Evolutionary conservation across 176 grass and related monocot species (phyloP).

Genomic region (Cymbopogon citratus): DNA sequence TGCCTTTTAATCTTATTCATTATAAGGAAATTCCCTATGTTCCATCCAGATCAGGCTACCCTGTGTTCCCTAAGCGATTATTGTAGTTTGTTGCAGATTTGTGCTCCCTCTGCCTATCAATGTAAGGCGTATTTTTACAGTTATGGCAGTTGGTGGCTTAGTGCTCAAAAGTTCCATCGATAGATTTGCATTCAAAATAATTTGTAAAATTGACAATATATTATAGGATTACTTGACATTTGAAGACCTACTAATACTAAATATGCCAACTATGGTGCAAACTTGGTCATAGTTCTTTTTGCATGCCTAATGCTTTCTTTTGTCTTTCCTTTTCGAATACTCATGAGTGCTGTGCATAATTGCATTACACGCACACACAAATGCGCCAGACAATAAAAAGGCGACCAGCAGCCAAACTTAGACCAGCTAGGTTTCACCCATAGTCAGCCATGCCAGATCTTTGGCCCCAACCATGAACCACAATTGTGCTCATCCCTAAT

Average conservation of each 20-base stretch:
- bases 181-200: not conserved
- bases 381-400: no score
- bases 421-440: no score
- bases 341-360: not conserved
- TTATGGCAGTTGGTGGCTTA: not conserved
- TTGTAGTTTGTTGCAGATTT: constrained; percentile 18
- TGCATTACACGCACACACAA: not conserved
- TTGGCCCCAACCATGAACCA: not conserved
- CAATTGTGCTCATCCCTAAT: not conserved
- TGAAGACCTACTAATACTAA: not conserved
- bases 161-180: not conserved
- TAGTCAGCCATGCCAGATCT: no score
- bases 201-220: not conserved
- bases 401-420: not conserved
- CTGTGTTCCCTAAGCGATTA: constrained; percentile 1
- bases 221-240: not conserved
- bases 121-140: not conserved
- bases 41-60: constrained; percentile 26
- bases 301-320: not conserved
- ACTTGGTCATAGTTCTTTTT: constrained; percentile 4
- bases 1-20: constrained; percentile 4
- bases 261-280: not conserved
- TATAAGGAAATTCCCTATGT: constrained; percentile 2
- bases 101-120: not conserved
- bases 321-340: not conserved